phyloP scores from a whole-genome alignment of 2,329 filamentous ascomycete genomes.

The Coniochaeta hoffmannii region DNA sequence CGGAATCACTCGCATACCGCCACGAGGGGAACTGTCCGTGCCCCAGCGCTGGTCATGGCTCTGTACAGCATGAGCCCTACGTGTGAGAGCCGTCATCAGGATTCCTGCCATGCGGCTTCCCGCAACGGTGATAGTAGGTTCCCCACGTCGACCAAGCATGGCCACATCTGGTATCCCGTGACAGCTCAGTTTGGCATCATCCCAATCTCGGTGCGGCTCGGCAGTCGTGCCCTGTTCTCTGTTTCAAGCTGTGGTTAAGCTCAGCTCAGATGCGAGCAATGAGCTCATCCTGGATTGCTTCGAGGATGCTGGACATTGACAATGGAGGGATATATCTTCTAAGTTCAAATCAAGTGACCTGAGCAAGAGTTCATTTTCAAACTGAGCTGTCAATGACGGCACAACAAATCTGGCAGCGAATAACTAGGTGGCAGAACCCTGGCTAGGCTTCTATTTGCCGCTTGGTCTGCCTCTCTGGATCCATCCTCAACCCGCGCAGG shows the following conservation, averaged over 20 bases:
- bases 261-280: not conserved
- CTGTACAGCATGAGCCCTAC: slow-evolving; percentile 1
- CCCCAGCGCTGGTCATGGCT: not conserved
- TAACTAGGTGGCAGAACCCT: too few relatives aligned
- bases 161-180: not conserved
- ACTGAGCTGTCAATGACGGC: too few relatives aligned
- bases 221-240: not conserved
- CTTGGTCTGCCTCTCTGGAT: not conserved
- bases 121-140: not conserved
- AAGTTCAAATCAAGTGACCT: too few relatives aligned
- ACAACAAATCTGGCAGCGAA: too few relatives aligned
- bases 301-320: not conserved
- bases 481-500: too few relatives aligned
- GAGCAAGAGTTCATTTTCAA: too few relatives aligned
- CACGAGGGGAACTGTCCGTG: not conserved
- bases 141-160: not conserved
- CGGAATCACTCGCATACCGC: slow-evolving; percentile 1
- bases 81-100: not conserved
- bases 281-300: not conserved
- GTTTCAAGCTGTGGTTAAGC: not conserved
- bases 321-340: not conserved
- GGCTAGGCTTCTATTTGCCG: not conserved
- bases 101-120: not conserved
- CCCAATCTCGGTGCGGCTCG: not conserved
- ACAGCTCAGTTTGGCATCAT: not conserved